Base-by-base conservation (phyloP, 257 asterid species). In the Vinca minor region DNA sequence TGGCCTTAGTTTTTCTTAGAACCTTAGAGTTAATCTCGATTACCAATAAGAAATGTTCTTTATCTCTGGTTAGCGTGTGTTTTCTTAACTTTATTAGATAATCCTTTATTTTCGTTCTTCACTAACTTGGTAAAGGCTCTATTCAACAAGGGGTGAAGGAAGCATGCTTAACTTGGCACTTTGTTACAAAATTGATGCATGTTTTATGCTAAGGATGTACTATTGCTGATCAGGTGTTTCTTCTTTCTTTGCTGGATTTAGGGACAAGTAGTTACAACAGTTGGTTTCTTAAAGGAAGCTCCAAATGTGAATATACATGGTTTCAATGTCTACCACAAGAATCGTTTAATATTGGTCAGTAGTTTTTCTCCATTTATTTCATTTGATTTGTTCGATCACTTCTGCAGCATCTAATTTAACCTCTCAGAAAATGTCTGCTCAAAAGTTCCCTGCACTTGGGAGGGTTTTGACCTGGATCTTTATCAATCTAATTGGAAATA, bases 291-390 rank as follows among this genome's bases (percentile, higher is more conserved):
- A 68, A 91, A 88, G 83, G 98, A 91, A 72, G 95, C 98, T 74
- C 96, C 96, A 48, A 62, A 62, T 4, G 96, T 86, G 71, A 85
- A 85, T 67, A 35, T 88, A 53, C 96, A 88, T 74, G 98, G 98
- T 75, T 91, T 91, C 78, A 91, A 88, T 78, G 95, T 91, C 76
- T 91, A 91, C 85, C 95, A 91, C 81, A 91, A 82, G 85, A 91
- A 91, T 65, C 86, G 98, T 75, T 77, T 91, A 77, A 86, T 91
- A 79, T 67, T 91, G 94, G 98, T 91, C 67, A 80, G 70, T 74
- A 65, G 7, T 66, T 69, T 67, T 67, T 72, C 42, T 68, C 60
- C 50, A 38, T 34, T 60, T 46, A 26, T n/a, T 31, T 68, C 11
- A 3, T 4, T 69, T 28, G 1, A 5, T 21, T 31, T 44, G n/a